These are phyloP conservation scores for Pseudocercospora pini-densiflorae DNA, from an alignment of 2,329 filamentous ascomycete genomes.

Conservation along the genomic window DNA sequence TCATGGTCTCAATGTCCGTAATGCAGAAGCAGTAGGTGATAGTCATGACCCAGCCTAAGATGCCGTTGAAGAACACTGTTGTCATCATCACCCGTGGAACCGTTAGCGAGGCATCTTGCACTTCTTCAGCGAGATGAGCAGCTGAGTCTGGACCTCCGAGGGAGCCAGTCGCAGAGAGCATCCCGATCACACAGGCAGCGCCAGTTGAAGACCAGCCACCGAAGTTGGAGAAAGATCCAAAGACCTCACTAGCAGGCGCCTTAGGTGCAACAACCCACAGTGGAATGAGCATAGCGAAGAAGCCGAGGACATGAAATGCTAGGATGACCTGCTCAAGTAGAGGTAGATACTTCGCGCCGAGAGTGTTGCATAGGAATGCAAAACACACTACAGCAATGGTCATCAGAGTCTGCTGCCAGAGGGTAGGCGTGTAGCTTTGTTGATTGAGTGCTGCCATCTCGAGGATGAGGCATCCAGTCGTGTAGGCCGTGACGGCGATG, in stretches of 20 bases:
- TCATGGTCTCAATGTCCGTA: conserved; percentile 38
- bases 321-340: conserved; percentile 54
- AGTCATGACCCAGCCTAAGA: conserved; percentile 47
- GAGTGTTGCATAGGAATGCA: conserved; percentile 49
- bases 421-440: conserved; percentile 7
- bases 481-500: conserved; percentile 13
- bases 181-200: conserved; percentile 52
- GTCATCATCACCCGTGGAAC: conserved; percentile 39
- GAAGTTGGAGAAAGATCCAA: conserved; percentile 54
- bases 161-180: conserved; percentile 35
- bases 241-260: conserved; percentile 49
- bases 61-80: conserved; percentile 49
- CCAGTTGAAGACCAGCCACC: conserved; percentile 49
- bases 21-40: conserved; percentile 47
- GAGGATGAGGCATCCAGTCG: conserved; percentile 21
- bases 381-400: conserved; percentile 49
- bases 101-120: conserved; percentile 29
- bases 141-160: conserved; percentile 33
- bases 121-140: conserved; percentile 38
- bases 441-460: conserved; percentile 26
- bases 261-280: conserved; percentile 50
- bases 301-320: conserved; percentile 56
- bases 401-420: conserved; percentile 57
- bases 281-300: conserved; percentile 57
- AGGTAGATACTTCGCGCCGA: conserved; percentile 50